These are phyloP conservation scores for Tolypocladium tropicale DNA, from an alignment of 2,329 filamentous ascomycete genomes.

Conservation along the genomic window DNA sequence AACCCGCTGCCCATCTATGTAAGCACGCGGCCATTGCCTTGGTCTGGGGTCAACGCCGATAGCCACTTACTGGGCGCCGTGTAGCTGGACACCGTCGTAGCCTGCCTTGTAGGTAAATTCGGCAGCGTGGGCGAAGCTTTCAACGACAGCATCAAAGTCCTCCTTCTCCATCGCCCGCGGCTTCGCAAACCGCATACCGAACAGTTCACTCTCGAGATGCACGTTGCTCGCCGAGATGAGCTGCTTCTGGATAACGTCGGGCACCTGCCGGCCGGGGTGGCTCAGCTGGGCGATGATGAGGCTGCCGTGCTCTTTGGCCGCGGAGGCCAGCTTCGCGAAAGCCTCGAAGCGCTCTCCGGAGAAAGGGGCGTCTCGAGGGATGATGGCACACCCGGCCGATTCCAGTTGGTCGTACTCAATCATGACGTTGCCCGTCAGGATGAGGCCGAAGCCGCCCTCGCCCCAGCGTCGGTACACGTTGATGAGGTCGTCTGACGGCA, in stretches of 20 bases:
- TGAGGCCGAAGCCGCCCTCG: slow-evolving; percentile 42
- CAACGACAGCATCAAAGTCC: slow-evolving; percentile 47
- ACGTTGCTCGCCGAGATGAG: slow-evolving; percentile 31
- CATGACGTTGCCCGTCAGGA: slow-evolving; percentile 55
- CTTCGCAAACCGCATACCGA: slow-evolving; percentile 28
- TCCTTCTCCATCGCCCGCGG: slow-evolving; percentile 41
- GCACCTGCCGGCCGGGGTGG: slow-evolving; percentile 39
- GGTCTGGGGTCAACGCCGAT: neutral
- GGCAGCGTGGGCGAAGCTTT: slow-evolving; percentile 50
- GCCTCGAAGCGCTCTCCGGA: slow-evolving; percentile 50
- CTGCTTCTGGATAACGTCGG: slow-evolving; percentile 13
- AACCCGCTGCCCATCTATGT: slow-evolving; percentile 27
- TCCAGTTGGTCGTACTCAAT: slow-evolving; percentile 51
- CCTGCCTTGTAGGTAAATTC: slow-evolving; percentile 53
- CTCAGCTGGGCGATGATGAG: slow-evolving; percentile 51
- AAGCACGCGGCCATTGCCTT: neutral
- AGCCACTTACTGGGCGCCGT: slow-evolving; percentile 34
- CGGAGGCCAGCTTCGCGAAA: slow-evolving; percentile 45
- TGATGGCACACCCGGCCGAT: slow-evolving; percentile 45
- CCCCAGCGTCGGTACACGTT: slow-evolving; percentile 52
- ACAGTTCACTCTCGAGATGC: slow-evolving; percentile 15
- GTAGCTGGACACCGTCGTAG: slow-evolving; percentile 42
- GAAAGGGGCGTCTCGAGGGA: slow-evolving; percentile 39
- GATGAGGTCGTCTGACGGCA: slow-evolving; percentile 28
- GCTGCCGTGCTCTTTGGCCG: slow-evolving; percentile 45